Evolutionary conservation across 495 filamentous ascomycete species (phyloP).

Genomic region (Umbilicaria muhlenbergii): DNA sequence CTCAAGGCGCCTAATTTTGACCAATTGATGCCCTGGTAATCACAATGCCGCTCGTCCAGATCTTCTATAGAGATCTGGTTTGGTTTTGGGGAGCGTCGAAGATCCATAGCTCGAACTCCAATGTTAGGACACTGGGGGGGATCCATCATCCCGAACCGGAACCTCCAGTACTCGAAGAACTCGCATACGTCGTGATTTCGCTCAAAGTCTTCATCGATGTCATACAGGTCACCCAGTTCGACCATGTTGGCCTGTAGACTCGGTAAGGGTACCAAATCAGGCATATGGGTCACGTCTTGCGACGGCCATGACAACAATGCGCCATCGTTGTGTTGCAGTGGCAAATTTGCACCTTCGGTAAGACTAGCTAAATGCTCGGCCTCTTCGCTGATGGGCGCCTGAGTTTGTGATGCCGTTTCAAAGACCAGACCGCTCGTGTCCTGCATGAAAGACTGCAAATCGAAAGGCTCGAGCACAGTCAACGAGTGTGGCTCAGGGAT

Average conservation of each 20-base stretch:
- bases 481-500: too few relatives aligned
- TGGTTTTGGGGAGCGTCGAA: constrained; percentile 20
- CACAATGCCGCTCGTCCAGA: constrained; percentile 41
- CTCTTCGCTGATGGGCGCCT: too few relatives aligned
- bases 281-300: constrained; percentile 6
- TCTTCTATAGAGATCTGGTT: constrained; percentile 26
- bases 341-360: too few relatives aligned
- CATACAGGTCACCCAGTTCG: constrained; percentile 2
- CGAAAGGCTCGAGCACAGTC: too few relatives aligned
- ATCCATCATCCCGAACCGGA: constrained; percentile 1
- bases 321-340: too few relatives aligned
- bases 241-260: constrained; percentile 12
- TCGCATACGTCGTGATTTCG: constrained; percentile 14
- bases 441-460: too few relatives aligned
- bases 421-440: too few relatives aligned
- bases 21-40: constrained; percentile 74
- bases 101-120: background rate
- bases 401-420: too few relatives aligned
- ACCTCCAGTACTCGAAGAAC: constrained; percentile 11
- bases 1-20: constrained; percentile 44
- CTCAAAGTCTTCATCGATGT: constrained; percentile 13
- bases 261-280: constrained; percentile 14
- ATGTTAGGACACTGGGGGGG: background rate
- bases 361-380: too few relatives aligned
- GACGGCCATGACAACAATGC: too few relatives aligned